These are phyloP conservation scores for Endotrypanum monterogeii DNA, from an alignment of 208 protist species.

Conservation along the genomic window DNA sequence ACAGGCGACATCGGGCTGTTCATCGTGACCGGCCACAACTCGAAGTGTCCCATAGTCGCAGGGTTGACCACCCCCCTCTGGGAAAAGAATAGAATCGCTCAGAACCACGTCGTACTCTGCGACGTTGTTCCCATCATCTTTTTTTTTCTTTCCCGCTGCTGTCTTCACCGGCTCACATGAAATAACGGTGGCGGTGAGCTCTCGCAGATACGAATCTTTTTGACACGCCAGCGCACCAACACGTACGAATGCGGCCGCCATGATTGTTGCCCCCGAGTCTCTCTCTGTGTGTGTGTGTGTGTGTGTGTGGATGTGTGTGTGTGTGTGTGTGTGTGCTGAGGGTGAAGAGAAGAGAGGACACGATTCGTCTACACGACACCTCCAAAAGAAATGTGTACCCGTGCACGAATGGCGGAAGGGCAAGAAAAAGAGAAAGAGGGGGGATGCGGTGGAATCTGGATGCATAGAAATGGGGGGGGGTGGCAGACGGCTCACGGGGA, in stretches of 20 bases:
- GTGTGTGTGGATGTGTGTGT: not conserved
- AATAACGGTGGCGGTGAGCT: conserved; percentile 62
- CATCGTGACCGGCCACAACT: not conserved
- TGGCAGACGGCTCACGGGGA: not conserved
- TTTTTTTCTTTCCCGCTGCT: conserved; percentile 30
- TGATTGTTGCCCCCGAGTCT: too few species aligned
- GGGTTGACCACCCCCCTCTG: conserved; percentile 89
- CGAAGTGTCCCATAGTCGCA: conserved; percentile 75
- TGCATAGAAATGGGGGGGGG: not conserved
- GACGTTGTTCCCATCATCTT: conserved; percentile 12
- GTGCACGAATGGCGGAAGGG: too few species aligned
- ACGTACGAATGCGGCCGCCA: conserved; percentile 29
- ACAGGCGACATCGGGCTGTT: not conserved
- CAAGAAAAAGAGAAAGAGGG: too few species aligned
- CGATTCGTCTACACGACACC: too few species aligned
- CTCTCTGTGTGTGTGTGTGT: too few species aligned
- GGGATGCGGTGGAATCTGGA: too few species aligned
- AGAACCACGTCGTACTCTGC: conserved; percentile 64
- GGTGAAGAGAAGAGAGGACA: not conserved
- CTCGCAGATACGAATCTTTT: conserved; percentile 62
- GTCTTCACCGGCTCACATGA: conserved; percentile 44
- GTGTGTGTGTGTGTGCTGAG: not conserved
- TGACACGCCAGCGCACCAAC: conserved; percentile 84
- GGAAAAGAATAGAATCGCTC: conserved; percentile 86
- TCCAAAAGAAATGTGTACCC: too few species aligned